Conservation (phyloP, 345 rosid genomes). For the Populus pruinosa region DNA sequence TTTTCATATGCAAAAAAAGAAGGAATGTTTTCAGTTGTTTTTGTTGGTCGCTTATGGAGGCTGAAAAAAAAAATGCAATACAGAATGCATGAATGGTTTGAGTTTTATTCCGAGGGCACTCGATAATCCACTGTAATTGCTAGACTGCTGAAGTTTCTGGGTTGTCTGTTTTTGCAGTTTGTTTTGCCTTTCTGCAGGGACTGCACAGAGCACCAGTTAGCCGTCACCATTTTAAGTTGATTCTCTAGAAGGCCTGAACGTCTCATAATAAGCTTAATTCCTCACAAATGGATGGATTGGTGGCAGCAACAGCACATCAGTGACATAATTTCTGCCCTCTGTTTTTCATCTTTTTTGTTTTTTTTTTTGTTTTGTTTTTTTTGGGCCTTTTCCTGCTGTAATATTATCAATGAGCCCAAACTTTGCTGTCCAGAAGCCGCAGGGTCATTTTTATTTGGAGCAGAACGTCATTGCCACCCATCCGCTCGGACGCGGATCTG, state of each 20-base stretch:
- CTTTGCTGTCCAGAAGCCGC: no score
- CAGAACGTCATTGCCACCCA: not conserved
- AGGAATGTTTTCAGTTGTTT: not conserved
- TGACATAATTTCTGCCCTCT: not conserved
- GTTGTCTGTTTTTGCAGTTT: conserved; percentile 3
- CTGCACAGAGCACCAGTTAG: not conserved
- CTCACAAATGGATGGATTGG: not conserved
- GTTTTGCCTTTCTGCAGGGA: conserved; percentile 35
- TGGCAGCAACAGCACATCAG: conserved; percentile 4
- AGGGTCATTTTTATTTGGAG: not conserved
- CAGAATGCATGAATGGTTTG: not conserved
- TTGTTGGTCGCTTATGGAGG: not conserved
- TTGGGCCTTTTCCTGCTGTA: not conserved
- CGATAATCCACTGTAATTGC: not conserved
- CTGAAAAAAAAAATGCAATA: not conserved
- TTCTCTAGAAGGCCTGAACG: not conserved
- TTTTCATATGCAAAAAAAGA: not conserved
- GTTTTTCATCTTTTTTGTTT: not conserved
- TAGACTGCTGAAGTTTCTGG: conserved; percentile 3
- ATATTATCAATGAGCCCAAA: not conserved
- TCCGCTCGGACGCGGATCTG: no score
- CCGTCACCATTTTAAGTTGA: not conserved
- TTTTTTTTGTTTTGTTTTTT: not conserved
- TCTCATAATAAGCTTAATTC: not conserved
- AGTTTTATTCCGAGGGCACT: not conserved